phyloP scores from a whole-genome alignment of 352 stramenopile species.

The Phytophthora palmivora region DNA sequence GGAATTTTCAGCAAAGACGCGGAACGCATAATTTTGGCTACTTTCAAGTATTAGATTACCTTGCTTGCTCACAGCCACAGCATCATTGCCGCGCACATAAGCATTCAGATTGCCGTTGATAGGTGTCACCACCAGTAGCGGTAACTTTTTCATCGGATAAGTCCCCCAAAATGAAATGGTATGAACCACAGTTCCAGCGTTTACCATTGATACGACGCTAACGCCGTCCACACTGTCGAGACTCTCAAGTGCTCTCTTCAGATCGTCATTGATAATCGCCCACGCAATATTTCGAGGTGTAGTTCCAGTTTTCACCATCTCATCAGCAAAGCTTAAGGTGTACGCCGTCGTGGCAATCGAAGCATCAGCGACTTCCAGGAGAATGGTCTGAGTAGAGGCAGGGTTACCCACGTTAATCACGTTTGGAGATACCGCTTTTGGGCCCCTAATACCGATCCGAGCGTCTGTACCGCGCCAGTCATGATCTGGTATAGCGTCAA shows the following conservation, averaged over 20 bases:
- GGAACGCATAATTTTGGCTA: conserved; percentile 57
- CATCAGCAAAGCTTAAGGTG: conserved; percentile 56
- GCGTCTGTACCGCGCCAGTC: conserved; percentile 66
- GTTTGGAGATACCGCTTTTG: conserved; percentile 47
- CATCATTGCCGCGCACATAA: conserved; percentile 55
- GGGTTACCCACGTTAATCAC: conserved; percentile 64
- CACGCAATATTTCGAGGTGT: conserved; percentile 42
- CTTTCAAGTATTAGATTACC: conserved; percentile 58
- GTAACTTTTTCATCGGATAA: conserved; percentile 63
- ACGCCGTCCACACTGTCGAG: conserved; percentile 64
- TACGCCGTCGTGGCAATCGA: conserved; percentile 47
- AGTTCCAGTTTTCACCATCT: conserved; percentile 33
- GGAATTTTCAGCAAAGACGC: conserved; percentile 65
- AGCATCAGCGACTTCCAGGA: conserved; percentile 46
- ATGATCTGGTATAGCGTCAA: too few species aligned
- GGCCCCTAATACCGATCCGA: conserved; percentile 51
- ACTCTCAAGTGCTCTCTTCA: conserved; percentile 51
- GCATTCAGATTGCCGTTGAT: conserved; percentile 22
- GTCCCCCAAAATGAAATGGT: conserved; percentile 88
- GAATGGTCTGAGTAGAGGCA: conserved; percentile 56
- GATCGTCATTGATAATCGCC: conserved; percentile 24
- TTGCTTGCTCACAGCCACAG: conserved; percentile 57
- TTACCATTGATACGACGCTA: conserved; percentile 45
- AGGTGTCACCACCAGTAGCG: conserved; percentile 42
- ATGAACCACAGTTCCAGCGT: conserved; percentile 75